phyloP scores from a whole-genome alignment of 805 yeast genomes.

The Metschnikowia matae region DNA sequence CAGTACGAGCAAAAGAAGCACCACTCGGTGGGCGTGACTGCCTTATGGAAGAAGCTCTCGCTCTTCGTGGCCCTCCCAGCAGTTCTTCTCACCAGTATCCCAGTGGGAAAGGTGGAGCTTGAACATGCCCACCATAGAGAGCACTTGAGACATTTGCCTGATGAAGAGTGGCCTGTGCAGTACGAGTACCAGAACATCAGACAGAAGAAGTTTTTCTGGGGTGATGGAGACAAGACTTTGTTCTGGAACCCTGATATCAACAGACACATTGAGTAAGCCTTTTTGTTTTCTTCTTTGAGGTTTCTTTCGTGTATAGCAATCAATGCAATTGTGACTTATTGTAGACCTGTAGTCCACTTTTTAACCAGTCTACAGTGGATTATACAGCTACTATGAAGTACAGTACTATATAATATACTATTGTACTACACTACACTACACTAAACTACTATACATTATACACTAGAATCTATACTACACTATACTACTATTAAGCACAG shows the following conservation, averaged over 20 bases:
- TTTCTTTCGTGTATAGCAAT: not conserved
- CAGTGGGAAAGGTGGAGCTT: slow-evolving; percentile 76
- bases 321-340: not conserved
- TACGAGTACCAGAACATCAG: slow-evolving; percentile 91
- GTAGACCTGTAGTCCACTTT: not conserved
- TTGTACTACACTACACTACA: no score
- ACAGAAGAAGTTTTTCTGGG: slow-evolving; percentile 91
- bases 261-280: slow-evolving; percentile 60
- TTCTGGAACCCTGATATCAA: slow-evolving; percentile 94
- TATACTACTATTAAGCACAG: no score
- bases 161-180: slow-evolving; percentile 90
- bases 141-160: slow-evolving; percentile 68
- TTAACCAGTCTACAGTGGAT: no score
- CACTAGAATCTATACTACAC: no score
- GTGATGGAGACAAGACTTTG: slow-evolving; percentile 94
- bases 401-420: no score
- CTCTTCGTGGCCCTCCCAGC: slow-evolving; percentile 80
- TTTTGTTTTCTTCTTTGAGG: not conserved
- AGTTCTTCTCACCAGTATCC: slow-evolving; percentile 67
- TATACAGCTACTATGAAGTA: no score
- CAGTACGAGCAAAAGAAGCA: slow-evolving; percentile 60
- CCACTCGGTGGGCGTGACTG: slow-evolving; percentile 76
- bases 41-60: slow-evolving; percentile 83
- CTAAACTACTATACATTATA: no score
- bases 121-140: slow-evolving; percentile 90